A percentile compares a stretch with the other conserved stretches of the same genome.
These are phyloP conservation scores for Grosmannia serpens DNA, from an alignment of 2,329 filamentous ascomycete species.

Conservation along the genomic window DNA sequence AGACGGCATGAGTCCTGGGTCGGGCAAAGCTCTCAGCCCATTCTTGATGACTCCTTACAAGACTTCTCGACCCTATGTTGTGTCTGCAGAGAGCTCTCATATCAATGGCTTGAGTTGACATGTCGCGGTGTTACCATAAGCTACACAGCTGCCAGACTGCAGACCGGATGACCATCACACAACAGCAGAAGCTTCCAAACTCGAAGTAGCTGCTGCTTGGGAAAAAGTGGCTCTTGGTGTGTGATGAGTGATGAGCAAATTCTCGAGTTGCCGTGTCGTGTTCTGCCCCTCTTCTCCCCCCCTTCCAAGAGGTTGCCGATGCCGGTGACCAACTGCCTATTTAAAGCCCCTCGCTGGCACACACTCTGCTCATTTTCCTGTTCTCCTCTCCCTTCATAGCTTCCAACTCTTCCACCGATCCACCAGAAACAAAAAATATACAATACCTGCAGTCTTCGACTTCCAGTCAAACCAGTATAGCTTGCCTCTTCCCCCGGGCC, in stretches of 20 bases:
- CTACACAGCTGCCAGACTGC: not conserved
- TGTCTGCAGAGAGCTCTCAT: not conserved
- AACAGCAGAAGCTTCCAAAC: not conserved
- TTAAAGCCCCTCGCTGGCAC: not conserved
- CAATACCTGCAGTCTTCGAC: not conserved
- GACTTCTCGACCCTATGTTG: not conserved
- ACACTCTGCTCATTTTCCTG: not conserved
- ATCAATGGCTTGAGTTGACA: not conserved
- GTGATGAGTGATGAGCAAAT: not conserved
- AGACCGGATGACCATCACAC: not conserved
- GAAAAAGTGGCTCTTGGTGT: not conserved
- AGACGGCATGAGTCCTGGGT: not conserved
- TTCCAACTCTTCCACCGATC: not conserved
- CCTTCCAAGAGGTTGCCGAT: not conserved
- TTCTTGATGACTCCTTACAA: not conserved
- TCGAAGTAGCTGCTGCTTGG: not conserved
- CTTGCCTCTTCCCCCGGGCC: not conserved
- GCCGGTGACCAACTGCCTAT: not conserved
- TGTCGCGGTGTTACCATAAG: not conserved
- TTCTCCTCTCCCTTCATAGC: not conserved
- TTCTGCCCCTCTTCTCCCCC: not conserved
- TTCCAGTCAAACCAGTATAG: not conserved
- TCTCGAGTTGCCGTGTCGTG: not conserved
- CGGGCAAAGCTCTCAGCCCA: not conserved
- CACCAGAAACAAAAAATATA: not conserved